Percentiles rank a stretch among this genome's conserved stretches.
phyloP scores from a whole-genome alignment of 768 basidiomycete genomes.

The Mycena chlorophos region DNA sequence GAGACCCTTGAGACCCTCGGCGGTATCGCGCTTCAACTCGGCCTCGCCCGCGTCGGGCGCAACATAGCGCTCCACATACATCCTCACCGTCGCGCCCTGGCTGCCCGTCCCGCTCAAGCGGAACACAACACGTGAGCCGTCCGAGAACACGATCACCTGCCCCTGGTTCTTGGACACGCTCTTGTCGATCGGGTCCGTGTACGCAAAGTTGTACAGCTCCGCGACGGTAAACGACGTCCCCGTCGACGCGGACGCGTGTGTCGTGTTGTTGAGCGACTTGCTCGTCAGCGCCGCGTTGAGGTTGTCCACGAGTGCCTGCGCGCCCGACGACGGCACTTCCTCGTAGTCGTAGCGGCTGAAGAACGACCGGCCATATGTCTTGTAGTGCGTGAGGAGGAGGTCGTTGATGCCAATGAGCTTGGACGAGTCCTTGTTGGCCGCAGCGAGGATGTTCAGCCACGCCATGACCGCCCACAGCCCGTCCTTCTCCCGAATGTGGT shows the following conservation, averaged over 20 bases:
- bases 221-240: constrained; percentile 74
- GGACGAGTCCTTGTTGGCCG: constrained; percentile 75
- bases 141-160: constrained; percentile 86
- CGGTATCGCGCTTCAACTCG: constrained; percentile 73
- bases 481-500: constrained; percentile 99
- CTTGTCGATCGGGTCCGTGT: constrained; percentile 97
- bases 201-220: constrained; percentile 84
- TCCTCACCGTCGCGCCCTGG: constrained; percentile 91
- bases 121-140: constrained; percentile 94
- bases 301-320: constrained; percentile 78
- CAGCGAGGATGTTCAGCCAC: constrained; percentile 96
- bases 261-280: constrained; percentile 66
- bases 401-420: constrained; percentile 89
- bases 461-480: constrained; percentile 97
- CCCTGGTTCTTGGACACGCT: constrained; percentile 95
- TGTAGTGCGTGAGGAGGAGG: constrained; percentile 83
- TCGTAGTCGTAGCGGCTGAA: constrained; percentile 99
- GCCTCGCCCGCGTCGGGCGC: constrained; percentile 64
- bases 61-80: constrained; percentile 95
- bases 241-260: constrained; percentile 66
- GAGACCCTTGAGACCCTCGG: constrained; percentile 88
- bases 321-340: constrained; percentile 90
- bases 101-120: constrained; percentile 95
- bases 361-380: constrained; percentile 93
- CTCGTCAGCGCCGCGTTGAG: constrained; percentile 71